Conservation (phyloP, 2,329 filamentous ascomycete genomes). For the Capronia epimyces region DNA sequence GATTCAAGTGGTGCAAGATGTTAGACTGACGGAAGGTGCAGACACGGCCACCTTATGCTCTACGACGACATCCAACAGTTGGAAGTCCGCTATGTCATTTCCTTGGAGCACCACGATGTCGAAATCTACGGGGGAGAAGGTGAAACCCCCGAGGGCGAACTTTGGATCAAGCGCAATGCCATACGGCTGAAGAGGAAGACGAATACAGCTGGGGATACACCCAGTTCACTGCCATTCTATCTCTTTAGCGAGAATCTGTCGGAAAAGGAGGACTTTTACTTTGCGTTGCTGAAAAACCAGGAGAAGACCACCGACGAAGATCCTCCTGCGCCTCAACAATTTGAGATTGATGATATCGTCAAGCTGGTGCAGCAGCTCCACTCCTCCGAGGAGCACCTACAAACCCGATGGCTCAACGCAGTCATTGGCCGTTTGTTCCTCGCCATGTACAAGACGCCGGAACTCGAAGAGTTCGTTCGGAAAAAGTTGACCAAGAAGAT, state of each 20-base stretch:
- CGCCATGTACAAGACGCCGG: slow-evolving; percentile 75
- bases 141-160: slow-evolving; percentile 77
- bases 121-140: slow-evolving; percentile 77
- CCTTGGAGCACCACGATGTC: slow-evolving; percentile 78
- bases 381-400: slow-evolving; percentile 81
- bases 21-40: slow-evolving; percentile 34
- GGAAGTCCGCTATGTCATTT: slow-evolving; percentile 94
- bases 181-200: slow-evolving; percentile 68
- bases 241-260: slow-evolving; percentile 93
- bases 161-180: slow-evolving; percentile 93
- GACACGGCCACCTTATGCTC: slow-evolving; percentile 92
- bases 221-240: slow-evolving; percentile 75
- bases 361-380: slow-evolving; percentile 84
- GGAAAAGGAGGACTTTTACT: slow-evolving; percentile 97
- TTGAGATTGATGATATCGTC: slow-evolving; percentile 81
- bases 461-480: slow-evolving; percentile 72
- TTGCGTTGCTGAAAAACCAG: slow-evolving; percentile 80
- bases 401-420: slow-evolving; percentile 91
- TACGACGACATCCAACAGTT: slow-evolving; percentile 94
- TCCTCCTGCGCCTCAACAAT: slow-evolving; percentile 65
- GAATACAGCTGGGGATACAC: slow-evolving; percentile 49
- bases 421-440: slow-evolving; percentile 83
- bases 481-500: slow-evolving; percentile 95
- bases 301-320: slow-evolving; percentile 57
- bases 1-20: slow-evolving; percentile 6